Base-by-base conservation (phyloP, 1,139 yeast species). In the Spencermartinsiella ligniputridi region DNA sequence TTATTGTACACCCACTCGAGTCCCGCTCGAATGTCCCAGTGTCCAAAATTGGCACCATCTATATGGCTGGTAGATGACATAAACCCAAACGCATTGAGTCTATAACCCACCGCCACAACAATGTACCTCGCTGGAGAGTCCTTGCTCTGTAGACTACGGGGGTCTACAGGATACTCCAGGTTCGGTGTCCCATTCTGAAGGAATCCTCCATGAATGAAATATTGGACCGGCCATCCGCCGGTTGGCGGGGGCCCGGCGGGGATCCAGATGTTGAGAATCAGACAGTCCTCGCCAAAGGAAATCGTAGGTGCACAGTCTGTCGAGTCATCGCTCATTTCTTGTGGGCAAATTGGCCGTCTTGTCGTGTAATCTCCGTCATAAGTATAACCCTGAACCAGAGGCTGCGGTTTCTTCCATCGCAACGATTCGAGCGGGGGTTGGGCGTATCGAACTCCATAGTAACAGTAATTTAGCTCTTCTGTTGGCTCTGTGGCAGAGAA, bases 151-250 rank as follows among this genome's bases (percentile, higher is more conserved):
- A 62, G 45, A 22, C 52, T 55, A 37, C 55, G 54, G 9, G 61
- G 61, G 44, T 64, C 66, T 30, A 54, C 58, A 22, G 53, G 44
- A 30, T 56, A 58, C 30, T 57, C 51, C 34, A 53, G 53, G 42
- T 59, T 58, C 3, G 74, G 69, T 15, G 57, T 53, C 6, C 70
- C 69, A 34, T 63, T 64, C 47, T 69, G 74, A 20, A 70, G 53
- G 62, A 67, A 68, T 3, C 73, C 74, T 22, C 74, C 74, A 51
- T 70, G 74, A 39, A 69, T 63, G 48, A 63, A 70, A 25, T 64
- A 51, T 37, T 67, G 45, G 16, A 70, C 73, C 1, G 74, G 74
- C 70, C 70, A 68, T 2, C 72, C 72, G 12, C 50, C 60, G 17
- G 46, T 46, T 3, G 70, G 72, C 39, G 62, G 55, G 19, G 53